Evolutionary conservation across 1,139 yeast genomes (phyloP).

Genomic region (Spencermartinsiella ligniputridi): DNA sequence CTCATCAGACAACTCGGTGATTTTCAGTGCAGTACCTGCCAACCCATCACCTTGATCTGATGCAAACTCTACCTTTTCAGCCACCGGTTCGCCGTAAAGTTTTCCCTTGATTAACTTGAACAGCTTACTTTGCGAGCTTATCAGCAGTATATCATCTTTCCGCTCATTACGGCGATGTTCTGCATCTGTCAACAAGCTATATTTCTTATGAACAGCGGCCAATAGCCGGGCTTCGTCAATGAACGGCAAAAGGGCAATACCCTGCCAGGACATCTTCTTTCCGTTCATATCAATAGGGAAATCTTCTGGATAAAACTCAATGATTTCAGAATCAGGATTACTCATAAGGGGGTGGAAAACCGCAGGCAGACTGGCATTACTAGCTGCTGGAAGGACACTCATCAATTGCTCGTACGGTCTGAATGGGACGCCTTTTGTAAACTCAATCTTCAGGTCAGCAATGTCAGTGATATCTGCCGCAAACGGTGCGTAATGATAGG

Average conservation of each 20-base stretch:
- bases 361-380: slow-evolving; percentile 85
- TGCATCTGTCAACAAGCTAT: slow-evolving; percentile 58
- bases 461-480: slow-evolving; percentile 77
- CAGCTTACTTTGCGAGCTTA: slow-evolving; percentile 25
- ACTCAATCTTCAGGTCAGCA: slow-evolving; percentile 54
- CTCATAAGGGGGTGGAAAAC: slow-evolving; percentile 83
- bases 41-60: slow-evolving; percentile 51
- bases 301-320: slow-evolving; percentile 87
- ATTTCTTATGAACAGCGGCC: slow-evolving; percentile 60
- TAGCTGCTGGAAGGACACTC: slow-evolving; percentile 97
- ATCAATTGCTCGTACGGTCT: slow-evolving; percentile 92
- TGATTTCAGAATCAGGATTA: slow-evolving; percentile 72
- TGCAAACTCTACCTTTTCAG: slow-evolving; percentile 38
- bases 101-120: slow-evolving; percentile 22
- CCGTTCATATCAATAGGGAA: slow-evolving; percentile 95
- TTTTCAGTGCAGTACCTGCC: slow-evolving; percentile 57
- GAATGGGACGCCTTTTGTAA: slow-evolving; percentile 75
- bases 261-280: slow-evolving; percentile 92
- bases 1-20: slow-evolving; percentile 45
- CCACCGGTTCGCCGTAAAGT: slow-evolving; percentile 26
- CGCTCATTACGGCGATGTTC: slow-evolving; percentile 59
- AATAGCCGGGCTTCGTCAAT: slow-evolving; percentile 79
- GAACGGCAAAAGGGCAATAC: slow-evolving; percentile 84
- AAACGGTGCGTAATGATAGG: slow-evolving; percentile 97
- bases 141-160: slow-evolving; percentile 34